phyloP scores from a whole-genome alignment of 2,329 filamentous ascomycete species.

The Berkeleyomyces basicola region DNA sequence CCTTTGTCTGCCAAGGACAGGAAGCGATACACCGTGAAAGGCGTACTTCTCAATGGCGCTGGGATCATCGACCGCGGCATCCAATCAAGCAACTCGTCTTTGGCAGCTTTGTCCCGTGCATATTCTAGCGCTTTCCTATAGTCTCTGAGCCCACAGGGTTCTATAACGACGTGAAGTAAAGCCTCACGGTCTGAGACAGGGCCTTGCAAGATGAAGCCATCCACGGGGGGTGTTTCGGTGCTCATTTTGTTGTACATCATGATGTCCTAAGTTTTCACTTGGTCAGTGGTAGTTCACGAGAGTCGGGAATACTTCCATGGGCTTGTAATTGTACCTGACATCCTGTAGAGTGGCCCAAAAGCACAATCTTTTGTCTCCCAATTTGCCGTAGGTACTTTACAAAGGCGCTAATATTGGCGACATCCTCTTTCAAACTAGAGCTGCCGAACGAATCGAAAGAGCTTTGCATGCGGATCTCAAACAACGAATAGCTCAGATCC shows the following conservation, averaged over 20 bases:
- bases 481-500: conserved; percentile 33
- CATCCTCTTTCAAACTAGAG: conserved; percentile 33
- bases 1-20: conserved; percentile 32
- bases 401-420: conserved; percentile 34
- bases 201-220: conserved; percentile 67
- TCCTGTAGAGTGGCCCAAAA: conserved; percentile 43
- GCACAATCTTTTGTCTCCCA: conserved; percentile 33
- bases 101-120: conserved; percentile 37
- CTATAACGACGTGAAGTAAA: conserved; percentile 27
- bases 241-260: conserved; percentile 35
- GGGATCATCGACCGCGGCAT: conserved; percentile 34
- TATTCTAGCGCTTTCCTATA: conserved; percentile 30
- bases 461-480: conserved; percentile 39
- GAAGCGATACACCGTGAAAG: conserved; percentile 37
- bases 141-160: conserved; percentile 19
- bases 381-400: conserved; percentile 37
- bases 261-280: conserved; percentile 29
- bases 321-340: conserved; percentile 28
- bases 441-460: conserved; percentile 37
- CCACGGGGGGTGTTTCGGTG: conserved; percentile 35
- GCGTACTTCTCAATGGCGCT: conserved; percentile 22
- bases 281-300: neutral
- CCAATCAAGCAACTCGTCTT: conserved; percentile 36
- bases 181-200: conserved; percentile 64
- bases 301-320: neutral